Evolutionary conservation across 495 filamentous ascomycete genomes (phyloP).

Genomic region (Neurospora sp.): DNA sequence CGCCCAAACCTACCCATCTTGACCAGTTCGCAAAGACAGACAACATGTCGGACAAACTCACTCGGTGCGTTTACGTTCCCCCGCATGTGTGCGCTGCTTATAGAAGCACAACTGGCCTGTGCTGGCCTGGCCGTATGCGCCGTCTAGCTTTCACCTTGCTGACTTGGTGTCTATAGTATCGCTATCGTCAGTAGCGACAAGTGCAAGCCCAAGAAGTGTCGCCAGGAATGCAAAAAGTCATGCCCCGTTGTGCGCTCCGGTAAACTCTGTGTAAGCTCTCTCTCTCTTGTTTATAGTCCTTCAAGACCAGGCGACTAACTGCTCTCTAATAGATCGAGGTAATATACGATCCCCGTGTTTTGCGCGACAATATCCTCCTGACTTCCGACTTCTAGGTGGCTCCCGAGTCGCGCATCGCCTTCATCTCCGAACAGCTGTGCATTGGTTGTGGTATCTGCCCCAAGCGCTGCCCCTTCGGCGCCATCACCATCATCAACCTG

Average conservation of each 20-base stretch:
- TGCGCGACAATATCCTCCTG: background rate
- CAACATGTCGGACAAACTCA: slow-evolving; percentile 78
- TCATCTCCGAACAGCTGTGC: slow-evolving; percentile 73
- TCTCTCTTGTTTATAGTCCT: background rate
- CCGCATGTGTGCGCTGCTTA: background rate
- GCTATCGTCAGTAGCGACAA: slow-evolving; percentile 97
- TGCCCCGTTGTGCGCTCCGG: slow-evolving; percentile 95
- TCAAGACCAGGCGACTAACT: background rate
- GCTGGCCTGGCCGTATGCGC: background rate
- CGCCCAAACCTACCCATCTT: background rate
- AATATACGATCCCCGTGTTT: background rate
- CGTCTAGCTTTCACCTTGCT: background rate
- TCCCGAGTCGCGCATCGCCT: slow-evolving; percentile 85
- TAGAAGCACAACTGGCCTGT: background rate
- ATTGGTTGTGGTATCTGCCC: slow-evolving; percentile 98
- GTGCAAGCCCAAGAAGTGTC: slow-evolving; percentile 84
- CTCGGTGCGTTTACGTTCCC: slow-evolving; percentile 46
- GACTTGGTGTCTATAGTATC: slow-evolving; percentile 49
- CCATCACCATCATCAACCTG: slow-evolving; percentile 98
- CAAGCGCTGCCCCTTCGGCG: slow-evolving; percentile 98
- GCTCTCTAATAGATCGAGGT: slow-evolving; percentile 11
- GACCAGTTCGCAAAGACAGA: background rate
- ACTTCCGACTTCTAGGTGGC: slow-evolving; percentile 62
- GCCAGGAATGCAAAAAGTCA: slow-evolving; percentile 98
- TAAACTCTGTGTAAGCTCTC: slow-evolving; percentile 61